These are phyloP conservation scores for Sutorius australiensis DNA, from an alignment of 768 basidiomycete genomes.

Conservation along the genomic window DNA sequence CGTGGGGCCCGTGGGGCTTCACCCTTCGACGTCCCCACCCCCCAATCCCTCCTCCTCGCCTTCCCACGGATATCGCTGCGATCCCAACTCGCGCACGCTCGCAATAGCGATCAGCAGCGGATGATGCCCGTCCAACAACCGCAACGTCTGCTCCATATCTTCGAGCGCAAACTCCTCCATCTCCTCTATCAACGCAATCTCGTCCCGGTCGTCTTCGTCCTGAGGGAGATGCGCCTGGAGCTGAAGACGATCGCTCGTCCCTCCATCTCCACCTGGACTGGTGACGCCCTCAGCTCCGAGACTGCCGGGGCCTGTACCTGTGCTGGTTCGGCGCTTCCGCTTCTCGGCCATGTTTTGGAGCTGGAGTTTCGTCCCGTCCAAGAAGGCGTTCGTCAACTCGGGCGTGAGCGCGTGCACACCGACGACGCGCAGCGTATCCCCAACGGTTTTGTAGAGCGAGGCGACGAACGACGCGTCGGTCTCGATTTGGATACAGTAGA, in stretches of 20 bases:
- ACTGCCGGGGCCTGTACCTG: conserved; percentile 6
- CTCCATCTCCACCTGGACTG: neutral
- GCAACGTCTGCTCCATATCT: conserved; percentile 68
- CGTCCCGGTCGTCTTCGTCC: conserved; percentile 57
- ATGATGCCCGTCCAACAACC: conserved; percentile 53
- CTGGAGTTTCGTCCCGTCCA: conserved; percentile 71
- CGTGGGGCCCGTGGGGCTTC: neutral
- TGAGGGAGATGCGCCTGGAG: neutral
- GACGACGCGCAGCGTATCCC: conserved; percentile 56
- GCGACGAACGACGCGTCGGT: conserved; percentile 73
- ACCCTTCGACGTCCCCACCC: conserved; percentile 11
- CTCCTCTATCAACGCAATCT: conserved; percentile 70
- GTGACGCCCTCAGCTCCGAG: too few relatives aligned
- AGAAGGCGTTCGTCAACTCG: conserved; percentile 50
- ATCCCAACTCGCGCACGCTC: conserved; percentile 68
- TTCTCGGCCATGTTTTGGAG: conserved; percentile 65
- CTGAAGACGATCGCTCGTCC: neutral
- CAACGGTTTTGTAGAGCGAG: conserved; percentile 69
- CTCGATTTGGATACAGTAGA: conserved; percentile 62
- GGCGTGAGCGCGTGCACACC: conserved; percentile 52
- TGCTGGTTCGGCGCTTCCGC: conserved; percentile 50
- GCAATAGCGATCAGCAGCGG: conserved; percentile 65
- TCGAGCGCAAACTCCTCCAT: conserved; percentile 80
- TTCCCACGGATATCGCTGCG: conserved; percentile 45
- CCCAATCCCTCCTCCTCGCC: conserved; percentile 39